Conservation (phyloP, 352 stramenopile genomes). For the Globisporangium orthogonon region DNA sequence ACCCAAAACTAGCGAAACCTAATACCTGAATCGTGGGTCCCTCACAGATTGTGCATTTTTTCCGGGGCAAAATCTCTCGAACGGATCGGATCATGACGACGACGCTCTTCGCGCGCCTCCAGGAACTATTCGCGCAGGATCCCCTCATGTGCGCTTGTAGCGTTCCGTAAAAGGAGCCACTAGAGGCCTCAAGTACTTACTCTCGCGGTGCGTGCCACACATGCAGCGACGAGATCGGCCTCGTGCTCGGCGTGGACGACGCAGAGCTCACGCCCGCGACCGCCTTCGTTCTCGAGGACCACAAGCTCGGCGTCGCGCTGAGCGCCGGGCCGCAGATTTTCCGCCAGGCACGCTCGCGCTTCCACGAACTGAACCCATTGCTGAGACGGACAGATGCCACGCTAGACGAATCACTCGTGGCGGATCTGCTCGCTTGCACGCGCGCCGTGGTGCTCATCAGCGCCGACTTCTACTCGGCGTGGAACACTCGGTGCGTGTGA, state of each 20-base stretch:
- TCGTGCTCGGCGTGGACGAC: slow-evolving; percentile 50
- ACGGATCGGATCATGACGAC: not conserved
- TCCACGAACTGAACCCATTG: slow-evolving; percentile 35
- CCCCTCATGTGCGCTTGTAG: slow-evolving; percentile 47
- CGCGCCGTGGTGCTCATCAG: slow-evolving; percentile 67
- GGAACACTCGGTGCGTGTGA: slow-evolving; percentile 55
- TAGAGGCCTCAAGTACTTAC: not conserved
- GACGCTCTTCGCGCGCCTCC: slow-evolving; percentile 9
- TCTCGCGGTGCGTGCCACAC: not conserved
- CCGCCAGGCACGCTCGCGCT: slow-evolving; percentile 39
- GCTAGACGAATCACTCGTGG: slow-evolving; percentile 1
- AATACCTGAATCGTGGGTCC: too few relatives aligned
- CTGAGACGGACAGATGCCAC: slow-evolving; percentile 7
- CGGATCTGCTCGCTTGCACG: slow-evolving; percentile 42
- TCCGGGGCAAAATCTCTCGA: not conserved
- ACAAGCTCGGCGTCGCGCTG: slow-evolving; percentile 77
- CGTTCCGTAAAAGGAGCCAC: too few relatives aligned
- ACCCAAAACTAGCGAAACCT: too few relatives aligned
- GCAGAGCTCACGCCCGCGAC: slow-evolving; percentile 37
- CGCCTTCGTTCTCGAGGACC: slow-evolving; percentile 62
- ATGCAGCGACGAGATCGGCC: slow-evolving; percentile 66
- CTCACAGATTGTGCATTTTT: too few relatives aligned
- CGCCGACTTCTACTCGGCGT: slow-evolving; percentile 83
- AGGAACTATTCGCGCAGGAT: slow-evolving; percentile 50
- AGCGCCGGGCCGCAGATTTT: slow-evolving; percentile 44